phyloP scores from a whole-genome alignment of 352 stramenopile species.

The Pythium monospermum region DNA sequence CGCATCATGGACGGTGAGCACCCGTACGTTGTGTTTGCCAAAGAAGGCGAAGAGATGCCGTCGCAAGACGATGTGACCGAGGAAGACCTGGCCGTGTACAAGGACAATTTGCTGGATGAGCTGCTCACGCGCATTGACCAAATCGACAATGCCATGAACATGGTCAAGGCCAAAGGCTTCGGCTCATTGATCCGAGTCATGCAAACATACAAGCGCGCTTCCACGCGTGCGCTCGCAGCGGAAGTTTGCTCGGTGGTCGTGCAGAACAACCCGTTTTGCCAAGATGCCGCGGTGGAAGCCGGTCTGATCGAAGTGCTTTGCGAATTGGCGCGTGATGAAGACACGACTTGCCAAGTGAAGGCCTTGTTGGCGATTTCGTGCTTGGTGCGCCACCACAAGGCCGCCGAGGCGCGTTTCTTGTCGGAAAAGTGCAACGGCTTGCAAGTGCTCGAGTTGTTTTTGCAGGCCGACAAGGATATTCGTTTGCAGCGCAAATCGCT shows the following conservation, averaged over 20 bases:
- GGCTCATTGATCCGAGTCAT: constrained; percentile 57
- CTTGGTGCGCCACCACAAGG: constrained; percentile 67
- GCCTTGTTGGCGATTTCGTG: constrained; percentile 79
- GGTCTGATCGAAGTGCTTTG: constrained; percentile 69
- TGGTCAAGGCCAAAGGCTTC: constrained; percentile 79
- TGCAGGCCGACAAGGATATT: constrained; percentile 46
- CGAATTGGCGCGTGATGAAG: constrained; percentile 36
- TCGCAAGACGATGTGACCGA: constrained; percentile 34
- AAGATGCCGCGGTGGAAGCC: constrained; percentile 59
- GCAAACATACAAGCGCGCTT: constrained; percentile 37
- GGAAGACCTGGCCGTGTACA: constrained; percentile 75
- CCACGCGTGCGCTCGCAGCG: constrained; percentile 57
- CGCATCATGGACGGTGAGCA: constrained; percentile 77
- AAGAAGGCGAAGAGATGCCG: constrained; percentile 29
- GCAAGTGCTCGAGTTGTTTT: constrained; percentile 44
- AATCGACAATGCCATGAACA: constrained; percentile 87
- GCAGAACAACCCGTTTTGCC: constrained; percentile 84
- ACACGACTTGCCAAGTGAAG: constrained; percentile 73
- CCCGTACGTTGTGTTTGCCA: constrained; percentile 60
- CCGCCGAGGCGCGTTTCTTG: constrained; percentile 57
- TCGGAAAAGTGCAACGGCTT: constrained; percentile 52
- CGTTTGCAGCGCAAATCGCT: constrained; percentile 77
- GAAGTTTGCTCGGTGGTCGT: constrained; percentile 79
- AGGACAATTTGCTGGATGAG: constrained; percentile 77
- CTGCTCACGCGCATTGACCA: constrained; percentile 82